These are phyloP conservation scores for Amanita rubescens DNA, from an alignment of 768 basidiomycete species.

Conservation along the genomic window DNA sequence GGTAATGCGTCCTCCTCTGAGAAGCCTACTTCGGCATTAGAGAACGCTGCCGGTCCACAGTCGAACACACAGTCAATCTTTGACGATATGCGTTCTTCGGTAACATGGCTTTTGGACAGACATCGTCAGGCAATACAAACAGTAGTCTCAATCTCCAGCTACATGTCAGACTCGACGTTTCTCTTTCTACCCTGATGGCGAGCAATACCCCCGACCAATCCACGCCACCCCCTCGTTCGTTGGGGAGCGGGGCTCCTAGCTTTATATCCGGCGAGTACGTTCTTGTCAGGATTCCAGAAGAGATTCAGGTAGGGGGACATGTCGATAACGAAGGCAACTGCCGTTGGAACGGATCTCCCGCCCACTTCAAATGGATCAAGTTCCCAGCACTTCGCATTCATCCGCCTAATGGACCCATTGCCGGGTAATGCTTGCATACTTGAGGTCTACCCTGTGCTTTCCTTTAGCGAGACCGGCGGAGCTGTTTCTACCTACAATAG, in stretches of 20 bases:
- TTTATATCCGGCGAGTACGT: not conserved
- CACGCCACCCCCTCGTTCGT: slow-evolving; percentile 5
- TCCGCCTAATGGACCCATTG: not conserved
- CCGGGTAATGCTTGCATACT: slow-evolving; percentile 1
- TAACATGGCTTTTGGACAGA: not conserved
- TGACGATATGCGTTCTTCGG: not conserved
- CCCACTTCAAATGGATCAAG: slow-evolving; percentile 10
- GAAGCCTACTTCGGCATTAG: not conserved
- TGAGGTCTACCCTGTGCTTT: slow-evolving; percentile 10
- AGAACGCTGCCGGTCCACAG: not conserved
- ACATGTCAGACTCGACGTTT: too few species aligned
- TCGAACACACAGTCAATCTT: not conserved
- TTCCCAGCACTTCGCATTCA: slow-evolving; percentile 10
- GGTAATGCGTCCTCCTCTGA: not conserved
- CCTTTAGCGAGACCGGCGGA: slow-evolving; percentile 5
- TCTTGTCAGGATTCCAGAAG: not conserved
- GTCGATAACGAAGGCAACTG: not conserved
- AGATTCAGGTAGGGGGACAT: not conserved
- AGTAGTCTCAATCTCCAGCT: not conserved
- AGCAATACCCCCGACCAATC: not conserved
- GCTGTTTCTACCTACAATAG: slow-evolving; percentile 7
- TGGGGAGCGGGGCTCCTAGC: not conserved
- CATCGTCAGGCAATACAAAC: not conserved
- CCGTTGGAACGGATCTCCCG: not conserved
- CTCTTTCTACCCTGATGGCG: not conserved